phyloP scores from a whole-genome alignment of 805 yeast genomes.

The Metschnikowia shivogae region DNA sequence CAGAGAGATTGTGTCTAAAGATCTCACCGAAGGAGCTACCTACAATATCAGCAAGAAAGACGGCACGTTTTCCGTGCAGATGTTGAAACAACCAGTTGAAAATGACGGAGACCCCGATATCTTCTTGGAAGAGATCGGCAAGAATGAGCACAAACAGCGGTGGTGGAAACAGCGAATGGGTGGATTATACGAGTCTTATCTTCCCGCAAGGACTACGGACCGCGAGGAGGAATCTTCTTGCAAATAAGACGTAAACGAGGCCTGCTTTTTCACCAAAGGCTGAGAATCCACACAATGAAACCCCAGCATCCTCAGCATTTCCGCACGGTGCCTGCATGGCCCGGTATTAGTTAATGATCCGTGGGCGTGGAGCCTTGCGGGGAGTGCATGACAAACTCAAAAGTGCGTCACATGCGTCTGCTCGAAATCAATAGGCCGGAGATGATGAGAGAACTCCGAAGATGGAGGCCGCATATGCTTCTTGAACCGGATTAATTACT shows the following conservation, averaged over 20 bases:
- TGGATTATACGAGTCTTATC: slow-evolving; percentile 24
- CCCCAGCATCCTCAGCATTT: no score
- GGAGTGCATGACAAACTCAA: not conserved
- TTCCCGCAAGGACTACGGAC: slow-evolving; percentile 6
- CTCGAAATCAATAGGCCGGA: not conserved
- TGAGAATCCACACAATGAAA: no score
- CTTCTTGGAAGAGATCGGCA: slow-evolving; percentile 20
- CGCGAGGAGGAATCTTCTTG: not conserved
- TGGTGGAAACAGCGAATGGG: slow-evolving; percentile 51
- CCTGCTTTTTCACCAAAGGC: no score
- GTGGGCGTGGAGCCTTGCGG: no score
- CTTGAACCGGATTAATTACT: no score
- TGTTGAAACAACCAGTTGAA: slow-evolving; percentile 16
- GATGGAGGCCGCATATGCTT: no score
- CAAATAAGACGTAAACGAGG: no score
- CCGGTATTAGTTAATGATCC: no score
- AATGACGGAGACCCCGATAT: slow-evolving; percentile 24
- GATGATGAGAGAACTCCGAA: not conserved
- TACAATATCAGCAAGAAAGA: slow-evolving; percentile 29
- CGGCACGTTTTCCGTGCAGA: slow-evolving; percentile 8
- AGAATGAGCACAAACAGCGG: slow-evolving; percentile 18
- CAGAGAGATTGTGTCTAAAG: slow-evolving; percentile 69
- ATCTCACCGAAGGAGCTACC: slow-evolving; percentile 50
- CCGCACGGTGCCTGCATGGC: not conserved
- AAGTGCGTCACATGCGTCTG: not conserved